A percentile compares a stretch with the other conserved stretches of the same genome.
These are phyloP conservation scores for Aspergillus fumigatus DNA, from an alignment of 2,329 filamentous ascomycete species.

Conservation along the genomic window DNA sequence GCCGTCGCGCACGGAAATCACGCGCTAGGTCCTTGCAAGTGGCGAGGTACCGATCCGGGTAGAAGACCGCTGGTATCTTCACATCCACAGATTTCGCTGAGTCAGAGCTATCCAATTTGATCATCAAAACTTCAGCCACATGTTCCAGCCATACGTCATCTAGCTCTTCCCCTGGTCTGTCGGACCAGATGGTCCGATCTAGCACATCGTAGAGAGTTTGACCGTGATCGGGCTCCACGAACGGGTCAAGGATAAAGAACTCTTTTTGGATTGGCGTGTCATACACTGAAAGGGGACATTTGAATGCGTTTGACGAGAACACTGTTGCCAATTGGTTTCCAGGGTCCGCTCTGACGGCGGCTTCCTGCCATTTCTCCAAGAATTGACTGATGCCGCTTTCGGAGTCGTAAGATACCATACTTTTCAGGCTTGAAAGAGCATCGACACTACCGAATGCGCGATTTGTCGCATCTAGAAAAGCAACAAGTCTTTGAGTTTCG, in stretches of 20 bases:
- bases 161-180: constrained; percentile 33
- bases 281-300: constrained; percentile 25
- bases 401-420: constrained; percentile 27
- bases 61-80: constrained; percentile 51
- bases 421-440: constrained; percentile 44
- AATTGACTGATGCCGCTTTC: constrained; percentile 42
- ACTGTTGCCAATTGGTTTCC: constrained; percentile 40
- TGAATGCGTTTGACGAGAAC: constrained; percentile 46
- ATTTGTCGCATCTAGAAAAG: constrained; percentile 54
- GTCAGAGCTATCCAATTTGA: constrained; percentile 39
- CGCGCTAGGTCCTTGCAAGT: constrained; percentile 46
- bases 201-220: constrained; percentile 52
- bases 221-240: constrained; percentile 34
- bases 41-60: constrained; percentile 57
- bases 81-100: constrained; percentile 40
- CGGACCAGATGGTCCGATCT: constrained; percentile 48
- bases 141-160: constrained; percentile 46
- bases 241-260: constrained; percentile 37
- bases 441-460: constrained; percentile 57
- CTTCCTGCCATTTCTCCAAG: constrained; percentile 46
- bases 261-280: constrained; percentile 31
- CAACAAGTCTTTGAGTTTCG: constrained; percentile 59
- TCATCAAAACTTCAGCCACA: constrained; percentile 53
- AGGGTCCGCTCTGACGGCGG: constrained; percentile 40
- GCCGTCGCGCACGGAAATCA: constrained; percentile 41